Evolutionary conservation across 139 green algal genomes (phyloP), one percentile per base, ranked within the genome.

Genomic region (Nannochloris sp.): DNA sequence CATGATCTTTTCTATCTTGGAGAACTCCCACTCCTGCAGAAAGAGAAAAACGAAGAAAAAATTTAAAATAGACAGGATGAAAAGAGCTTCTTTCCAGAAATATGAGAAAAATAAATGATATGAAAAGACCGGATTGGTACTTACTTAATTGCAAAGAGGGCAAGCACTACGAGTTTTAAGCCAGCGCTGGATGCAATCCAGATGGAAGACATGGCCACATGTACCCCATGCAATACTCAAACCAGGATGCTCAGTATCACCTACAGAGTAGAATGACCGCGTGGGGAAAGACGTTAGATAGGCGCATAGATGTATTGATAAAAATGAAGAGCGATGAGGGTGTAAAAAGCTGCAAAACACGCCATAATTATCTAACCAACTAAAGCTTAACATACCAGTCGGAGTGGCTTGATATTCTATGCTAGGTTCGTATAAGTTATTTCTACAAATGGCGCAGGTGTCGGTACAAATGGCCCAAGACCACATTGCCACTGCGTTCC

Each of bases 331-430:
- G 2, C 4, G 6, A 42, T 46, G 55, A 7, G 24, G 31, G 10
- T 60, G n/a, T 10, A 9, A 38, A 57, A 23, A 6, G 19, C 42
- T 19, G 42, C 42, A 51, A 19, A 19, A 19, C 42, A 19, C 42
- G 19, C 19, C 42, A 51, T 19, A 19, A 19, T 19, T 51, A 19
- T 19, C 42, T 19, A 19, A 19, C 19, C 42, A 51, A 19, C 3
- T 44, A n/a, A 12, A 19, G 15, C 35, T n/a, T n/a, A n/a, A n/a
- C n/a, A n/a, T n/a, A 70, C 87, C 89, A 27, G 89, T 95, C 4
- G 92, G 91, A 67, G 95, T 96, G n/a, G 91, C 92, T 67, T 97
- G 90, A 74, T 97, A 97, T 81, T 97, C 92, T 35, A 97, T 97
- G 73, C 83, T 95, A 3, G 93, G 86, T 81, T 97, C 92, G 71